phyloP scores from a whole-genome alignment of 495 filamentous ascomycete genomes.

The Aspergillus wentii region DNA sequence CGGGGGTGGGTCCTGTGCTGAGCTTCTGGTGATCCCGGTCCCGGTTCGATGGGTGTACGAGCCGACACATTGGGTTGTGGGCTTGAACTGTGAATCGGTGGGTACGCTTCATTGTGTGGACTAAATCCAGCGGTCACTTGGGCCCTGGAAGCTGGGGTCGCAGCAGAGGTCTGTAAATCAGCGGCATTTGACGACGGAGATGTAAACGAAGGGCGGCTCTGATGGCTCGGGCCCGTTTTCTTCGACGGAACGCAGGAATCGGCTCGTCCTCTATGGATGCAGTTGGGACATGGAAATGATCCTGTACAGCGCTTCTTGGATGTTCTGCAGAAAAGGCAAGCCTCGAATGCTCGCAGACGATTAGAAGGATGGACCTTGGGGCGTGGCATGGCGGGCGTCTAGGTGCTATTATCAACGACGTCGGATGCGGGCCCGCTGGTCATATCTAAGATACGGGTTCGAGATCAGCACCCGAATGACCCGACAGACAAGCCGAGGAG shows the following conservation, averaged over 20 bases:
- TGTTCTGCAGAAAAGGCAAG: conserved; percentile 30
- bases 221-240: too few species aligned
- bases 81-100: too few species aligned
- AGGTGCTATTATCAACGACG: background rate
- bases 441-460: too few species aligned
- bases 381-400: conserved; percentile 26
- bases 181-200: too few species aligned
- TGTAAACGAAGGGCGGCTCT: too few species aligned
- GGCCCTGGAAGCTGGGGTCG: too few species aligned
- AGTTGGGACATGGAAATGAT: conserved; percentile 34
- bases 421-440: background rate
- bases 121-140: too few species aligned
- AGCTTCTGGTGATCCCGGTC: conserved; percentile 24
- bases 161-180: too few species aligned
- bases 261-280: conserved; percentile 24
- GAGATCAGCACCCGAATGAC: too few species aligned
- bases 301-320: conserved; percentile 40
- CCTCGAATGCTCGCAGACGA: conserved; percentile 29
- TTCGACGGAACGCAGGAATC: conserved; percentile 29
- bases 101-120: too few species aligned
- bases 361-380: conserved; percentile 33
- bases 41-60: conserved; percentile 6
- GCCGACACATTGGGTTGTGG: too few species aligned
- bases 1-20: conserved; percentile 33
- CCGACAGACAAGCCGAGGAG: too few species aligned